Evolutionary conservation across 495 filamentous ascomycete species (phyloP), one percentile per base, ranked within the genome.

Genomic region (Delitschia confertaspora): DNA sequence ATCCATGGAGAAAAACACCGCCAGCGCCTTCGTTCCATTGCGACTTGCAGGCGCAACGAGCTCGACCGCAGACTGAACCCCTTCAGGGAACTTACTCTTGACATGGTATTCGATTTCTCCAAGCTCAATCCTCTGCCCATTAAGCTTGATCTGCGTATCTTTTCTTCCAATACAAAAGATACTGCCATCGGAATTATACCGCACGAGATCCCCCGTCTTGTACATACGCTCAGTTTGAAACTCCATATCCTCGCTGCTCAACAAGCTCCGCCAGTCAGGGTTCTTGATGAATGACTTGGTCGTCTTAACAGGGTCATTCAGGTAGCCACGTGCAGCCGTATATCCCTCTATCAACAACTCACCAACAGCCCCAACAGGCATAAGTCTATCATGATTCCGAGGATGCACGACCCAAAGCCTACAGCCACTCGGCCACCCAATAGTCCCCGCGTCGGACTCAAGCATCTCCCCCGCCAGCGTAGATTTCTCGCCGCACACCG

Each of bases 41-140:
- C 45, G 45, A 23, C 45, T 49, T 27, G 45, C 45, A 20, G 50
- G 44, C 10, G 36, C 50, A 19, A 54, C 49, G 22, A 53, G 37
- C 9, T 53, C 49, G 3, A 53, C 49, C 0, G 42, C 42, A 7
- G 42, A 41, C 21, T 53, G 42, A 6, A 46, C 27, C 6, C 20
- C 33, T 24, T 53, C 49, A 7, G 49, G 49, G 14, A 47, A 33
- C 31, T 47, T 47, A 14, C 23, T 47, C 33, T 54, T 69, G 39
- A 78, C 62, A 7, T 72, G 66, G 47, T 75, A 71, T 46, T 78
- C 75, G 35, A 79, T 71, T 49, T 79, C 74, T 13, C 60, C 59
- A 10, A 65, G 54, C 39, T 69, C 64, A n/a, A 65, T 61, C 1
- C 66, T 54, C 22, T 65, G 62, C 0, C 65, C 65, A 16, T 62